phyloP scores from a whole-genome alignment of 2,329 filamentous ascomycete species.

The Colletotrichum sp. region DNA sequence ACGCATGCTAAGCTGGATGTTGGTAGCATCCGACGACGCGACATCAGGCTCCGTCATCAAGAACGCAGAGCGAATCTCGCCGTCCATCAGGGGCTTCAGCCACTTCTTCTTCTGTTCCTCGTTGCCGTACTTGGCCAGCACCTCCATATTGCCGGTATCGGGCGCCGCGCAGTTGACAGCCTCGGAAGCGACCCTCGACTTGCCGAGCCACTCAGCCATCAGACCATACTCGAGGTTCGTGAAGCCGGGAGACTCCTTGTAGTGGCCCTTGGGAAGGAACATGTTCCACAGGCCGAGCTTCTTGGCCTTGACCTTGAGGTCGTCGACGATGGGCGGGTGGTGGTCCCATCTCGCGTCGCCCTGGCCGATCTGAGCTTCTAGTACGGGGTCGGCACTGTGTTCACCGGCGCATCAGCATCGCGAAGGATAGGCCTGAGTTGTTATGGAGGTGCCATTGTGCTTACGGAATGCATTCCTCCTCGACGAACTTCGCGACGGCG shows the following conservation, averaged over 20 bases:
- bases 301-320: conserved; percentile 84
- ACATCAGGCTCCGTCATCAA: conserved; percentile 93
- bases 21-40: conserved; percentile 89
- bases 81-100: conserved; percentile 81
- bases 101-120: conserved; percentile 84
- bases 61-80: conserved; percentile 87
- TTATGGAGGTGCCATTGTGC: conserved; percentile 27
- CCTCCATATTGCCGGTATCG: conserved; percentile 96
- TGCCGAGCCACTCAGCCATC: conserved; percentile 96
- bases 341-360: conserved; percentile 79
- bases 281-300: conserved; percentile 95
- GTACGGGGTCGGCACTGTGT: conserved; percentile 75
- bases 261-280: conserved; percentile 95
- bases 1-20: conserved; percentile 84
- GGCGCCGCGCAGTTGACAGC: conserved; percentile 90
- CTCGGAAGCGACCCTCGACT: conserved; percentile 82
- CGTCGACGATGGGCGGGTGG: conserved; percentile 83
- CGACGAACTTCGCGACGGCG: conserved; percentile 91
- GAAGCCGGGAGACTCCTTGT: conserved; percentile 93
- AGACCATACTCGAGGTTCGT: conserved; percentile 96
- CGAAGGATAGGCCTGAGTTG: neutral
- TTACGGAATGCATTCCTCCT: conserved; percentile 89
- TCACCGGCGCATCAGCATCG: neutral
- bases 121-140: conserved; percentile 88
- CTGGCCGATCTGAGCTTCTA: conserved; percentile 78